phyloP scores from a whole-genome alignment of 768 basidiomycete genomes.

The Calocera cornea region DNA sequence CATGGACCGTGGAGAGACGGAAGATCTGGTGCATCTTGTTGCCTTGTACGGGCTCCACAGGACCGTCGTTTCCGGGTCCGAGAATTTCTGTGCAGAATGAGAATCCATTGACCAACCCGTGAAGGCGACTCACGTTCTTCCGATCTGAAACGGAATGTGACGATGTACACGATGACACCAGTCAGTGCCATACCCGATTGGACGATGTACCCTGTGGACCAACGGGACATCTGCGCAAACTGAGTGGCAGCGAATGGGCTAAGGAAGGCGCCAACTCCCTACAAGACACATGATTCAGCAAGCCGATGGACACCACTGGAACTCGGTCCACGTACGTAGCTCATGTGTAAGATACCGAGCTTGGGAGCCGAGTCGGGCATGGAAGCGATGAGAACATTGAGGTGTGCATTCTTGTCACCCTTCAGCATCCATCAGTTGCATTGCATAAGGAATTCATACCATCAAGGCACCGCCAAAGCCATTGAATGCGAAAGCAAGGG shows the following conservation, averaged over 20 bases:
- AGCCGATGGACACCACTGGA: neutral
- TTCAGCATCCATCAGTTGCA: too few species aligned
- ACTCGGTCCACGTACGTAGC: conserved; percentile 18
- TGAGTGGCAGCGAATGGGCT: conserved; percentile 71
- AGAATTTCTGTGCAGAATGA: neutral
- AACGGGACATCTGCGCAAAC: conserved; percentile 48
- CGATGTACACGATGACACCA: neutral
- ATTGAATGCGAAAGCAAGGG: conserved; percentile 30
- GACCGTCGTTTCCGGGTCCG: neutral
- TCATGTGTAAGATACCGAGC: conserved; percentile 31
- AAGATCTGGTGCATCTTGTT: conserved; percentile 33
- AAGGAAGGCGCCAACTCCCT: conserved; percentile 34
- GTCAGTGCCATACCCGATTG: neutral
- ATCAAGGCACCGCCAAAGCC: conserved; percentile 35
- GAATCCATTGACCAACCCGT: neutral
- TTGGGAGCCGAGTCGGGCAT: conserved; percentile 28
- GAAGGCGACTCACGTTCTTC: neutral
- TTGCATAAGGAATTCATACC: too few species aligned
- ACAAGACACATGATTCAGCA: neutral
- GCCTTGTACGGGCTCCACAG: neutral
- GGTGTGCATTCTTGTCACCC: conserved; percentile 32
- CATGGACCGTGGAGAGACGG: conserved; percentile 39
- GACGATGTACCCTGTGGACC: conserved; percentile 33
- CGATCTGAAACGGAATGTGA: neutral
- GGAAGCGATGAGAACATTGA: conserved; percentile 34